Evolutionary conservation across 2,329 filamentous ascomycete species (phyloP).

Genomic region (Fusarium euwallaceae): DNA sequence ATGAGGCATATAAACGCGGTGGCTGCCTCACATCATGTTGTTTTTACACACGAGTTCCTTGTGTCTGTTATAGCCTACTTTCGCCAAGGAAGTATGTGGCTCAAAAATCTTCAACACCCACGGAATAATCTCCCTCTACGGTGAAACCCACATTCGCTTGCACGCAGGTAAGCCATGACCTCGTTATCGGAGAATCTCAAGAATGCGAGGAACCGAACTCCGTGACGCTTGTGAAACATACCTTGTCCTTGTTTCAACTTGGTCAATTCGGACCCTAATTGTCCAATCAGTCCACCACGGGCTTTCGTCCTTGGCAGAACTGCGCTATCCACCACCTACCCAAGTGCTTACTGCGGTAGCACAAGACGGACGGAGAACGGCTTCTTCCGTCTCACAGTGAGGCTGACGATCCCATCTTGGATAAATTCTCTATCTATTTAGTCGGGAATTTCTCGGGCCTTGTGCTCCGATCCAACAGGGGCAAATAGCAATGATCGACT

Average conservation of each 20-base stretch:
- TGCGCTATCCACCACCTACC: neutral
- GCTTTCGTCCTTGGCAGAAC: neutral
- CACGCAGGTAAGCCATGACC: neutral
- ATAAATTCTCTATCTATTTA: neutral
- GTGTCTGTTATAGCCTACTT: neutral
- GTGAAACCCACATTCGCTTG: neutral
- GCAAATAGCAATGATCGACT: slow-evolving; percentile 8
- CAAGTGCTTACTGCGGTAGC: neutral
- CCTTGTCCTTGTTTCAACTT: neutral
- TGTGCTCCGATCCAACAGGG: slow-evolving; percentile 3
- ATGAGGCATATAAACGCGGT: neutral
- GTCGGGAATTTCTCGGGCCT: neutral
- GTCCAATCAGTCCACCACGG: neutral
- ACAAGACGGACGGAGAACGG: neutral
- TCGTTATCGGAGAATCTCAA: neutral
- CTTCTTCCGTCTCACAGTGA: slow-evolving; percentile 1
- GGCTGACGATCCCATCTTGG: neutral
- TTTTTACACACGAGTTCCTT: neutral
- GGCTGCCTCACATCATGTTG: neutral
- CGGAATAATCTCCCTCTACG: neutral
- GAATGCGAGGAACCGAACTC: neutral
- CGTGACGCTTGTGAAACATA: neutral
- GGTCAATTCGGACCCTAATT: neutral
- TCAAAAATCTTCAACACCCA: neutral
- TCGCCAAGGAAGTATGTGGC: neutral